Evolutionary conservation across 805 yeast genomes (phyloP).

Genomic region (Starmerella sp.): DNA sequence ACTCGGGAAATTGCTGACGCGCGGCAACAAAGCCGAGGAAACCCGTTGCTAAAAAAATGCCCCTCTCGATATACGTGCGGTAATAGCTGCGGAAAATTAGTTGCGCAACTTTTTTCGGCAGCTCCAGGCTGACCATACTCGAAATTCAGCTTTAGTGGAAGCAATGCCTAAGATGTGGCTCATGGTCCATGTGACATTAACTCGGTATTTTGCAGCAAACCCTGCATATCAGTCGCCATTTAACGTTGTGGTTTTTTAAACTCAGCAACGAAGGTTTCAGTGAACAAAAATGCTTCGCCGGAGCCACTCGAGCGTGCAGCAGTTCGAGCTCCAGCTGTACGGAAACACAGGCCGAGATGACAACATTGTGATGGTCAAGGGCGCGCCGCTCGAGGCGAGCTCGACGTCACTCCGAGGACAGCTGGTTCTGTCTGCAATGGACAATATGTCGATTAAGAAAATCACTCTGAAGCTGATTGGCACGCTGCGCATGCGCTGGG

Average conservation of each 20-base stretch:
- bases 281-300: constrained; percentile 15
- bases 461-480: constrained; percentile 56
- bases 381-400: constrained; percentile 64
- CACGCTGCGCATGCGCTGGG: constrained; percentile 54
- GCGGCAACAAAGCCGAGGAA: too few relatives aligned
- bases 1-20: background rate
- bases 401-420: constrained; percentile 67
- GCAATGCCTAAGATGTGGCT: background rate
- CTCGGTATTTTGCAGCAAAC: constrained; percentile 3
- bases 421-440: constrained; percentile 62
- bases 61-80: too few relatives aligned
- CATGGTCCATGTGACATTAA: background rate
- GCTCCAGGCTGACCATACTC: too few relatives aligned
- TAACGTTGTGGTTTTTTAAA: background rate
- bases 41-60: too few relatives aligned
- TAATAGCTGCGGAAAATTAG: background rate
- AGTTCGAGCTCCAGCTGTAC: constrained; percentile 20
- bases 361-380: constrained; percentile 67
- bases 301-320: constrained; percentile 18
- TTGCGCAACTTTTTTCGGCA: background rate
- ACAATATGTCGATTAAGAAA: constrained; percentile 58
- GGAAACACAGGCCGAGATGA: constrained; percentile 21
- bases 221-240: background rate
- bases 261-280: background rate
- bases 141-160: background rate